A percentile compares a stretch with the other conserved stretches of the same genome.
Evolutionary conservation across 768 basidiomycete species (phyloP).

Genomic region (Pulveroboletus sp.): DNA sequence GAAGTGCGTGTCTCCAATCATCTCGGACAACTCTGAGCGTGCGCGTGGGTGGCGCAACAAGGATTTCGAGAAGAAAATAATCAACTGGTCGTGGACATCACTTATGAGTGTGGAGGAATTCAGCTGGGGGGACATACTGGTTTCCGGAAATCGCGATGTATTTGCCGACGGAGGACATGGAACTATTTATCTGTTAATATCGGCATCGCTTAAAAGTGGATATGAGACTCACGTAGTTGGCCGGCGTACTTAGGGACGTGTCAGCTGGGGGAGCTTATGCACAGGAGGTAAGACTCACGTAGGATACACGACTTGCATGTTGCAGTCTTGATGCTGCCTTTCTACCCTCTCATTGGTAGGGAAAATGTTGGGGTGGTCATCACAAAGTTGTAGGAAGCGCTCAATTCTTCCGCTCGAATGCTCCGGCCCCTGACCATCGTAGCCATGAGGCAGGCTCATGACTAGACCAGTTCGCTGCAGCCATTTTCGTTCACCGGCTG

Average conservation of each 20-base stretch:
- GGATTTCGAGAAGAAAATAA: conserved; percentile 96
- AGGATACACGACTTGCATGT: conserved; percentile 98
- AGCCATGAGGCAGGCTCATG: conserved; percentile 88
- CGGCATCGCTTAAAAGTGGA: not conserved
- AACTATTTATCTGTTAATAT: conserved; percentile 44
- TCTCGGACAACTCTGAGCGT: conserved; percentile 80
- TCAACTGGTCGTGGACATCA: conserved; percentile 46
- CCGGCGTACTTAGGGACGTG: conserved; percentile 64
- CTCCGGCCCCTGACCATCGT: conserved; percentile 97
- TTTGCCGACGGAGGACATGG: conserved; percentile 96
- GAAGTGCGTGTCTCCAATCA: conserved; percentile 87
- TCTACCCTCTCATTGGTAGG: conserved; percentile 86
- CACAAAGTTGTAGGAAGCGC: conserved; percentile 95
- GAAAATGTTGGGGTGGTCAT: conserved; percentile 91
- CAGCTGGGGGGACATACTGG: conserved; percentile 49
- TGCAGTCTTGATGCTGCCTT: conserved; percentile 97
- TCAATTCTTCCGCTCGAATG: conserved; percentile 95
- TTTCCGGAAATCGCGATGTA: conserved; percentile 97
- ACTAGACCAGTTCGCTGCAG: conserved; percentile 89
- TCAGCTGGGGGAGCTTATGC: conserved; percentile 2
- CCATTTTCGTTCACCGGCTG: conserved; percentile 97
- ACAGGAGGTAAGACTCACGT: conserved; percentile 51
- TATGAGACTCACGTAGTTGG: conserved; percentile 66
- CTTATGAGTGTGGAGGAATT: not conserved
- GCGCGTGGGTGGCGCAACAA: conserved; percentile 93